phyloP scores from a whole-genome alignment of 352 stramenopile genomes.

The Phytophthora crassamura region DNA sequence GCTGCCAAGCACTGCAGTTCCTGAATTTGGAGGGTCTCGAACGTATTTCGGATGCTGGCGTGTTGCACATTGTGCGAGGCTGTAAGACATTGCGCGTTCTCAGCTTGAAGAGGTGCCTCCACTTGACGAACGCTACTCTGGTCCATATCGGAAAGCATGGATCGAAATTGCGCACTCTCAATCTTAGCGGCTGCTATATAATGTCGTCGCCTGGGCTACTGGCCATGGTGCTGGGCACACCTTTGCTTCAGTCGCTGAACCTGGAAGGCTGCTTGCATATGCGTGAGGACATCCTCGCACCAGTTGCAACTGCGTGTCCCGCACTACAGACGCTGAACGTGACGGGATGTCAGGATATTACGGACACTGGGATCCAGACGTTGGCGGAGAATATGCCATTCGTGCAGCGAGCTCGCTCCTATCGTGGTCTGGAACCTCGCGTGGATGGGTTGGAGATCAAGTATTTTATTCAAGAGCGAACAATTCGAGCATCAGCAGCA shows the following conservation, averaged over 20 bases:
- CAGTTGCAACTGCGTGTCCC: constrained; percentile 56
- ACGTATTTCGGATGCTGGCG: constrained; percentile 54
- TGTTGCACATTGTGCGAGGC: constrained; percentile 53
- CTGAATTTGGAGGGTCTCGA: constrained; percentile 78
- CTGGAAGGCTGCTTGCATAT: constrained; percentile 74
- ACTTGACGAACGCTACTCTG: constrained; percentile 62
- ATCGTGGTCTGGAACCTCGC: constrained; percentile 69
- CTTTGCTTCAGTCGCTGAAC: constrained; percentile 67
- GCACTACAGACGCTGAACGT: constrained; percentile 74
- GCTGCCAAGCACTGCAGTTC: constrained; percentile 71
- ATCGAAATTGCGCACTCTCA: constrained; percentile 58
- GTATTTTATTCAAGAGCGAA: constrained; percentile 76
- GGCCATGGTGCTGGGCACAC: constrained; percentile 56
- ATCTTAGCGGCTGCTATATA: constrained; percentile 66
- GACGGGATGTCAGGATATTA: constrained; percentile 81
- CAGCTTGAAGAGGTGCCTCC: constrained; percentile 65
- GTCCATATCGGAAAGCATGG: constrained; percentile 56
- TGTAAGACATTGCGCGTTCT: constrained; percentile 66
- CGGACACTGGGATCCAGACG: constrained; percentile 71
- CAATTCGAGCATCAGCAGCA: constrained; percentile 73
- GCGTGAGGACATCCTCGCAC: constrained; percentile 72
- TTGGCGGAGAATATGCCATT: constrained; percentile 76
- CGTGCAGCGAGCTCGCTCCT: constrained; percentile 55
- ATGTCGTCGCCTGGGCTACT: constrained; percentile 64
- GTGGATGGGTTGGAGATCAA: constrained; percentile 63